A percentile compares a stretch with the other conserved stretches of the same genome.
Conservation (phyloP, 495 filamentous ascomycete species). For the Barbatosphaeria neglecta region DNA sequence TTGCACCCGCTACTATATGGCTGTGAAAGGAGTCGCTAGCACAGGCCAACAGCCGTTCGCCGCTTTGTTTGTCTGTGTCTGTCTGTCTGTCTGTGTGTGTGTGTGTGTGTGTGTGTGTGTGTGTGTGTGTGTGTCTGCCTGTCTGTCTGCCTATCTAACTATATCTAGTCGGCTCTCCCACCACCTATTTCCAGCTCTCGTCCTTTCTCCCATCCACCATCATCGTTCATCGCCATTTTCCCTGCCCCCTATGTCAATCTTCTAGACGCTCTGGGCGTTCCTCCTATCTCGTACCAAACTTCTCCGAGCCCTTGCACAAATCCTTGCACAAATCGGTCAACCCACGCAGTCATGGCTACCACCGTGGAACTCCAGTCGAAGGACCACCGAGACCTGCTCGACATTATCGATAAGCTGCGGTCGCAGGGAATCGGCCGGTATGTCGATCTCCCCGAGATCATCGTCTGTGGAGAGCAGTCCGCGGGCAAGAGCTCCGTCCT, state of each 20-base stretch:
- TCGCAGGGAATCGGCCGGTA: constrained; percentile 40
- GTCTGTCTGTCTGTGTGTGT: too few species aligned
- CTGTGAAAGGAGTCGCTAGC: too few species aligned
- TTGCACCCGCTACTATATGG: too few species aligned
- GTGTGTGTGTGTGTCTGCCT: neutral
- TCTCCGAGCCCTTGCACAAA: too few species aligned
- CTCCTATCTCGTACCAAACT: too few species aligned
- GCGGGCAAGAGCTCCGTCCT: constrained; percentile 64
- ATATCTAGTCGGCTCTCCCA: neutral
- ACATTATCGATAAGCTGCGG: constrained; percentile 48
- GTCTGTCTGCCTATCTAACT: neutral
- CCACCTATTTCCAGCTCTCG: neutral
- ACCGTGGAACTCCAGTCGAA: constrained; percentile 16
- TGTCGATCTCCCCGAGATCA: constrained; percentile 52
- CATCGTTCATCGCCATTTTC: neutral
- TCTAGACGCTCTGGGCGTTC: too few species aligned
- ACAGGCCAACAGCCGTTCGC: too few species aligned
- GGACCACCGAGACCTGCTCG: constrained; percentile 35
- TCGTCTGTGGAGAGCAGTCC: constrained; percentile 61
- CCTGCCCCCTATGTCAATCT: too few species aligned
- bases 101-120: too few species aligned
- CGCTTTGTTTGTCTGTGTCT: too few species aligned
- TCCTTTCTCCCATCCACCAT: neutral
- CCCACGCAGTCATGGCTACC: neutral
- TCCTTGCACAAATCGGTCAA: too few species aligned